These are phyloP conservation scores for Oryza meyeriana DNA, from an alignment of 176 grass and related monocot genomes.

Conservation along the genomic window DNA sequence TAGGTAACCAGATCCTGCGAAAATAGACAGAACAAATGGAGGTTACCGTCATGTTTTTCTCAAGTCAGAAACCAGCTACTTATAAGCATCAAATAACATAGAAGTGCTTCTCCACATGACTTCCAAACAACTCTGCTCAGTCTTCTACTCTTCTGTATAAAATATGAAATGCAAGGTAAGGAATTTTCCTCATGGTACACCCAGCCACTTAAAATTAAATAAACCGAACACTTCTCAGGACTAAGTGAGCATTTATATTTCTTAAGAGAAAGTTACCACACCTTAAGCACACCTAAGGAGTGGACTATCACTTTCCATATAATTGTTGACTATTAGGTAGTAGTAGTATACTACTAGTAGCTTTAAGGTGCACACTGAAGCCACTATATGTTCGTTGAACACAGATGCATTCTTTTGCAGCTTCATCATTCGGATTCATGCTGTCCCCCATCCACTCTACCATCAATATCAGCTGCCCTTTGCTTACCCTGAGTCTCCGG, in stretches of 20 bases:
- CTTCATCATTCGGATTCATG: constrained; percentile 26
- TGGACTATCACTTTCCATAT: constrained; percentile 34
- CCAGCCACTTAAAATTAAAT: constrained; percentile 1
- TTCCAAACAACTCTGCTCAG: background rate
- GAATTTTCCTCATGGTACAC: constrained; percentile 19
- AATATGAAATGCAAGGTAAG: constrained; percentile 1
- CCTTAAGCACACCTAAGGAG: constrained; percentile 18
- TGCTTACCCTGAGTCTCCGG: background rate
- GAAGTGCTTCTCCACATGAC: background rate
- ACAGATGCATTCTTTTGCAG: constrained; percentile 20
- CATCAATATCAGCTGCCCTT: constrained; percentile 16
- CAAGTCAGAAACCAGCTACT: background rate
- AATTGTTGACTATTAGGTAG: constrained; percentile 21
- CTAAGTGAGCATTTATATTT: constrained; percentile 27
- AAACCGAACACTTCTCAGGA: constrained; percentile 16
- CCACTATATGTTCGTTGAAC: constrained; percentile 25
- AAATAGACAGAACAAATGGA: constrained; percentile 26
- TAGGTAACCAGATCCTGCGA: constrained; percentile 28
- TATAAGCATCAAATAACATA: constrained; percentile 5
- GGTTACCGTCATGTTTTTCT: constrained; percentile 5
- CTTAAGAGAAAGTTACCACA: constrained; percentile 24
- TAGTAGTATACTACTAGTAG: background rate
- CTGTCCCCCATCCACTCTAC: constrained; percentile 9
- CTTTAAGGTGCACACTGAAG: constrained; percentile 14
- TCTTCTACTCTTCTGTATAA: constrained; percentile 17